A percentile compares a stretch with the other conserved stretches of the same genome.
Conservation (phyloP, 306 rosid species). For the Castanea sativa region DNA sequence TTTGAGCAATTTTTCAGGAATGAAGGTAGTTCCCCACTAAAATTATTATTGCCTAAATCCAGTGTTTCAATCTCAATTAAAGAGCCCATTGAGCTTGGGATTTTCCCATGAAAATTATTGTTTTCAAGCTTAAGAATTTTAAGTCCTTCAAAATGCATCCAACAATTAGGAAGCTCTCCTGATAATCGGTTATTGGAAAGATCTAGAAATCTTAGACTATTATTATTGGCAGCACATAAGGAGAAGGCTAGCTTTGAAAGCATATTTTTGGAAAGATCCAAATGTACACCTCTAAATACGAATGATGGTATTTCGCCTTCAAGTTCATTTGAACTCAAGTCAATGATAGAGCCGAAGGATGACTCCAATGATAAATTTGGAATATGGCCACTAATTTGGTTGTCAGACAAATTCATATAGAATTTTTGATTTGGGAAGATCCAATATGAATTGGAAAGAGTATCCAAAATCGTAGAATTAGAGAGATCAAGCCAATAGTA, state of each 20-base stretch:
- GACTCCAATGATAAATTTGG: background rate
- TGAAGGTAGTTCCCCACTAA: background rate
- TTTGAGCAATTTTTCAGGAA: background rate
- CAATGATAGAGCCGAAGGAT: background rate
- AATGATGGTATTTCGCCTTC: background rate
- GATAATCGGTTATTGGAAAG: background rate
- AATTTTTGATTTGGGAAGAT: accelerated
- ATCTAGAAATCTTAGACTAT: accelerated
- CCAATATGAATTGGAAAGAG: slow-evolving; percentile 21
- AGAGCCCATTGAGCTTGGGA: too few species aligned
- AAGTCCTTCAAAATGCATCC: too few species aligned
- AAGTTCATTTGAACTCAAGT: background rate
- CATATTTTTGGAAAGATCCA: background rate
- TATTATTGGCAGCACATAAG: background rate
- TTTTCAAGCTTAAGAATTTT: too few species aligned
- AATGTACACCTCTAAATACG: background rate
- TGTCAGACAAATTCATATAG: background rate
- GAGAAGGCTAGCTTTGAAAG: background rate
- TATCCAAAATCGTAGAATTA: background rate
- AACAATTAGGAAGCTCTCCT: too few species aligned
- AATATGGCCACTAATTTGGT: background rate
- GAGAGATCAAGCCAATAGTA: background rate
- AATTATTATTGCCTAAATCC: too few species aligned
- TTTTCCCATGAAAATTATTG: too few species aligned
- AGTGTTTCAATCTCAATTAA: too few species aligned